Evolutionary conservation across 2,329 filamentous ascomycete genomes (phyloP).

Genomic region (Apiospora phragmitis): DNA sequence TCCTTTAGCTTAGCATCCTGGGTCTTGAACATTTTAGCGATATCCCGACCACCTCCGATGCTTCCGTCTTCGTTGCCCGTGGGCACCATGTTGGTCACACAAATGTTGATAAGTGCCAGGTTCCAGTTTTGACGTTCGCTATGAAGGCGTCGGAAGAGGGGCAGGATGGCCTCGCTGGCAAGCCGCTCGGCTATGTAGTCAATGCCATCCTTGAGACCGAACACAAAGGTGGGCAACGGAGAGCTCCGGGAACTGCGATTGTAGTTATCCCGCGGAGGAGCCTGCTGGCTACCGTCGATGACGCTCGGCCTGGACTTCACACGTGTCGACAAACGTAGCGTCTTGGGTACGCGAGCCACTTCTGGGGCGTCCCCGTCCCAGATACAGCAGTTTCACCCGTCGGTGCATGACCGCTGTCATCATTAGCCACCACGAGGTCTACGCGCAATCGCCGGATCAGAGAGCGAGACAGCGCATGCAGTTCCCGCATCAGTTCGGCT

Average conservation of each 20-base stretch:
- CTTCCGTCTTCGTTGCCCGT: conserved; percentile 47
- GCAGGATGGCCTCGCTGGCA: conserved; percentile 66
- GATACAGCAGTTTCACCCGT: conserved; percentile 32
- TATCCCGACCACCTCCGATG: conserved; percentile 66
- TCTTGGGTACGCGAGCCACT: conserved; percentile 79
- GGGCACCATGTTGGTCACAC: conserved; percentile 79
- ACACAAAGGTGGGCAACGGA: conserved; percentile 72
- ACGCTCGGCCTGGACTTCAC: conserved; percentile 44
- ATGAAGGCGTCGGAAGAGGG: conserved; percentile 75
- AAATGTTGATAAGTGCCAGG: conserved; percentile 81
- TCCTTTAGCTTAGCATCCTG: conserved; percentile 71
- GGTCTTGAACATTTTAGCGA: conserved; percentile 76
- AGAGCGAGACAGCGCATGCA: conserved; percentile 67
- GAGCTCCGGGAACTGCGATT: conserved; percentile 75
- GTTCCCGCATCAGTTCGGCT: conserved; percentile 64
- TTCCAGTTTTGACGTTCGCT: conserved; percentile 72
- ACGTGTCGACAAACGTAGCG: conserved; percentile 77
- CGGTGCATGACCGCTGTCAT: conserved; percentile 8
- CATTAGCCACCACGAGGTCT: conserved; percentile 65
- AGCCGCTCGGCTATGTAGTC: conserved; percentile 67
- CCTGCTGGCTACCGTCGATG: conserved; percentile 44
- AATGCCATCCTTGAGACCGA: conserved; percentile 59
- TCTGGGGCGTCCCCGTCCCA: conserved; percentile 15
- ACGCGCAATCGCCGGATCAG: conserved; percentile 76
- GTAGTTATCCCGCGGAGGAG: conserved; percentile 50